Conservation (phyloP, 1,284 basidiomycete genomes). For the Sporisorium graminicola region DNA sequence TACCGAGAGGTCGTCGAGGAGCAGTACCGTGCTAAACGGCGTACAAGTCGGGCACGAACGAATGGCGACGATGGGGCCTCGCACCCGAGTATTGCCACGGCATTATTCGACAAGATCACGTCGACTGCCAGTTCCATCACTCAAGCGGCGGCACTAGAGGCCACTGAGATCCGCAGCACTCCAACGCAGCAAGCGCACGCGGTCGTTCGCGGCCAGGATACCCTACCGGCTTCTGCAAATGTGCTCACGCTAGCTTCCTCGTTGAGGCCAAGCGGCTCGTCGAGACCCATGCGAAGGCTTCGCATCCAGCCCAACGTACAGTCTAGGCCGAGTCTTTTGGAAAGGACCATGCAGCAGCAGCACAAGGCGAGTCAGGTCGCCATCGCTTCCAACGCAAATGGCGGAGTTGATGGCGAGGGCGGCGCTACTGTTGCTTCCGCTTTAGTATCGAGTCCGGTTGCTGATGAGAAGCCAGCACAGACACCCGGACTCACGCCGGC, state of each 20-base stretch:
- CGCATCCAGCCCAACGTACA: slow-evolving; percentile 39
- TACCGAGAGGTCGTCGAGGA: slow-evolving; percentile 12
- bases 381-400: slow-evolving; percentile 12
- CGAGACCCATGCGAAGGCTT: slow-evolving; percentile 23
- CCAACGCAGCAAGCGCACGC: not conserved
- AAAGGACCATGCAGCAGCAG: slow-evolving; percentile 34
- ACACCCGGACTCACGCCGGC: not conserved
- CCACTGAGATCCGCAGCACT: not conserved
- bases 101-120: not conserved
- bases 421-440: not conserved
- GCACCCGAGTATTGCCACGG: not conserved
- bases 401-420: not conserved
- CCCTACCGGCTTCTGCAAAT: slow-evolving; percentile 5
- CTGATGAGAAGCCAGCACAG: not conserved
- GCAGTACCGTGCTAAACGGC: slow-evolving; percentile 9
- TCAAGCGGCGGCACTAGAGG: not conserved
- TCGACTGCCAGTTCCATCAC: not conserved
- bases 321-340: slow-evolving; percentile 30
- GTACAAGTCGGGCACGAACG: not conserved
- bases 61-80: not conserved
- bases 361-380: slow-evolving; percentile 13
- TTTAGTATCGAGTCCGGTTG: not conserved
- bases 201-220: slow-evolving; percentile 18
- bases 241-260: slow-evolving; percentile 5
- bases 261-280: not conserved